Evolutionary conservation across 108 stramenopile genomes (phyloP), one percentile per base, ranked within the genome.

Genomic region (Schizochytrium sp.): DNA sequence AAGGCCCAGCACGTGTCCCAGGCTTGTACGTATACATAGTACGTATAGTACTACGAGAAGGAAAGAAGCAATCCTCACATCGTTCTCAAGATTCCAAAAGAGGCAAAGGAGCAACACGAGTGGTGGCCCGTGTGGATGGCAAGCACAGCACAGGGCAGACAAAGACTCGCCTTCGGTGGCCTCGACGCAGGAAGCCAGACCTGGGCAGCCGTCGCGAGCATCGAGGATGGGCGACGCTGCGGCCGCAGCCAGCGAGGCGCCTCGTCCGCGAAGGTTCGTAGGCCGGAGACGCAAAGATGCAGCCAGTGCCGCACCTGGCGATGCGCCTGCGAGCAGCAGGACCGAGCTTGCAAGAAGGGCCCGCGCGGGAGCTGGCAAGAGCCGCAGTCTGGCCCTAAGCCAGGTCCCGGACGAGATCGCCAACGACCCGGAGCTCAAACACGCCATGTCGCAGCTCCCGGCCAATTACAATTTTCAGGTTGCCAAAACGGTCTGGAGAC

Each of bases 401-500:
- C 76, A 83, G 51, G 76, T 83, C 12, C 76, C 76, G n/a, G 76
- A 47, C n/a, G 76, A 83, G 76, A 83, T 83, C 76, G 45, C 51
- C 23, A 53, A 83, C 48, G 76, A 83, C 51, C 87, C 87, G 28
- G 88, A 71, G 51, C 88, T 89, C 48, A 87, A 89, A 43, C 29
- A 57, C 21, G 89, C 89, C 41, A 87, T 90, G 58, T 5, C 83
- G 43, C 90, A 89, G 55, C 90, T 94, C 51, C 94, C 94, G 0
- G 10, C 71, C 25, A 94, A 94, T 87, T 94, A 94, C 91, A 92
- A 92, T 58, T 94, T 94, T 48, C 93, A 94, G 72, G 58, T 99
- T 53, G 92, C 89, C 69, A 99, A 99, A 90, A 97, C 97, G 1
- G 92, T 99, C 29, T 94, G 94, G 90, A 92, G 96, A 5, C 95